Base-by-base conservation (phyloP, 306 rosid species). In the Cicer yamashitae region DNA sequence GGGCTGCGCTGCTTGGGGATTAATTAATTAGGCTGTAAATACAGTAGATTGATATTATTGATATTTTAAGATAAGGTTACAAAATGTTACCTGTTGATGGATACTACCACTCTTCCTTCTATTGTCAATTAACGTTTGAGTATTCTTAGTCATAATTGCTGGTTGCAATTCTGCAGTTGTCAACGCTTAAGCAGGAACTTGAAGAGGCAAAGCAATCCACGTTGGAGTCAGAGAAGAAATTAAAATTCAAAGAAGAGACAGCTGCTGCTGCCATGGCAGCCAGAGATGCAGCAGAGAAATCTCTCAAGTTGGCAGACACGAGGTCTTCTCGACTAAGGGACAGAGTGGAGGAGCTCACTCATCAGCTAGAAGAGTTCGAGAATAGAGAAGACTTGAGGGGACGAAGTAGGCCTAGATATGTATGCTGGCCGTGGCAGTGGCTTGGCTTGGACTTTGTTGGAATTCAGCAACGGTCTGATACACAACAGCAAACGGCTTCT, bases 401-500 rank as follows among this genome's bases (percentile, higher is more conserved):
- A 70, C 78, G 65, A 74, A 86, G 67, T 67, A 82, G 90, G 69
- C 93, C 91, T 60, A 92, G 98, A 86, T 96, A 96, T 77, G 89
- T 86, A 62, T 96, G 99, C 85, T 96, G 99, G 99, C 99, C 98
- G 12, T 96, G 99, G 99, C 92, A 96, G 70, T 96, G 98, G 99
- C 98, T 90, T 45, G 99, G 99, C 66, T 4, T 92, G 74, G 98
- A 96, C 84, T 89, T 78, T 13, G 99, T 92, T 51, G 98, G 99
- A 47, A 25, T 72, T 77, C 91, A 63, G 73, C 91, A 57, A 50
- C 91, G 64, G 54, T 56, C 91, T 3, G 93, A 88, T 18, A 73
- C 87, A 25, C 87, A 80, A 67, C 91, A 76, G 70, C 91, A 76
- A 69, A 79, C 84, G 54, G 79, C 70, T 70, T 84, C 98, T 73